Evolutionary conservation across 768 basidiomycete species (phyloP), one percentile per base, ranked within the genome.

Genomic region (Kwoniella heveanensis): DNA sequence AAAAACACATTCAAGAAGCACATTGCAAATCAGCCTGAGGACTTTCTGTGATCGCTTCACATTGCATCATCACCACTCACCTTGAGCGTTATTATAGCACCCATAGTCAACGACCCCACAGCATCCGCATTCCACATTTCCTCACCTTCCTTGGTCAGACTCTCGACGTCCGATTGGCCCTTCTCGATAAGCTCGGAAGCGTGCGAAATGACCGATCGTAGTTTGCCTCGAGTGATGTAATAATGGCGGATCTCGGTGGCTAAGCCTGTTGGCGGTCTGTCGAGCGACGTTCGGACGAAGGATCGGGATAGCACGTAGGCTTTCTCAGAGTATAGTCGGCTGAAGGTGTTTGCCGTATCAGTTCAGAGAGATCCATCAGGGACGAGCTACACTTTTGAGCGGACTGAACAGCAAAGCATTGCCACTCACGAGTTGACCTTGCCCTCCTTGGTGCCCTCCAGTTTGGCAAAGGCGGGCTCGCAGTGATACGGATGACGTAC

Each of bases 401-500:
- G n/a, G n/a, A n/a, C n/a, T n/a, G n/a, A n/a, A n/a, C n/a, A n/a
- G 49, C 13, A 49, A 7, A n/a, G n/a, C n/a, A n/a, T n/a, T n/a
- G n/a, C n/a, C n/a, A 63, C 81, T 56, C 52, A 88, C 87, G 90
- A 91, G 74, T 92, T 94, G 57, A 93, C 86, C 51, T 83, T 88
- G 30, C 91, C 93, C 77, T 96, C 93, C 68, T 89, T 87, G 0
- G 93, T 95, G 1, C 92, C 91, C 66, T 91, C 85, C 46, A 95
- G 82, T 74, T 93, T 96, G 74, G 95, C 93, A 72, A 89, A 96
- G 0, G 91, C 91, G 25, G 93, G 93, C 76, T 97, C 92, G 70
- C 90, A 92, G 74, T 85, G 91, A 77, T 81, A 95, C 85, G 93
- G 93, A 74, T 93, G 89, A 79, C 90, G 90, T 13, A 95, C 92